These are phyloP conservation scores for Cystobasidium tubakii DNA, from an alignment of 768 basidiomycete species.

Conservation along the genomic window DNA sequence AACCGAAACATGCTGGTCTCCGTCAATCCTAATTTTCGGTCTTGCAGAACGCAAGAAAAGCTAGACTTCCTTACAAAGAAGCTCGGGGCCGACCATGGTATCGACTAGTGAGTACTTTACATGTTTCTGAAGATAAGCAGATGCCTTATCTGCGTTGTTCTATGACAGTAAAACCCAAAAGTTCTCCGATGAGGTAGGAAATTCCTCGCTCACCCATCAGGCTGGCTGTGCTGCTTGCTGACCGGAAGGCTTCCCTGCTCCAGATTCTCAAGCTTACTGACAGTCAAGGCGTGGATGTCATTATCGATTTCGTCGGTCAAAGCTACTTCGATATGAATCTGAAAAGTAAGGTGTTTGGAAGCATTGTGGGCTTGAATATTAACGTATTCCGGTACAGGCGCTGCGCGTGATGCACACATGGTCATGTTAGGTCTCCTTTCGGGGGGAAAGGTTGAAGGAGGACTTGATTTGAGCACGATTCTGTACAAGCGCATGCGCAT, in stretches of 20 bases:
- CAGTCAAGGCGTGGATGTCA: conserved; percentile 68
- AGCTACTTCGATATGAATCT: conserved; percentile 52
- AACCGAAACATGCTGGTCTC: too few species aligned
- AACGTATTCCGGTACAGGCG: not conserved
- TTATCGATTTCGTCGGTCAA: conserved; percentile 58
- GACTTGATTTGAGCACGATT: not conserved
- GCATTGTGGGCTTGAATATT: not conserved
- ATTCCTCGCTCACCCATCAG: too few species aligned
- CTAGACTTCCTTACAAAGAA: conserved; percentile 62
- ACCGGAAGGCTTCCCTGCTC: conserved; percentile 1
- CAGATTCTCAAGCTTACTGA: conserved; percentile 58
- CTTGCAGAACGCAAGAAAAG: conserved; percentile 58
- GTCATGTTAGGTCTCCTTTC: conserved; percentile 31
- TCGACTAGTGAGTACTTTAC: conserved; percentile 41
- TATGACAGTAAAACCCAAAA: conserved; percentile 59
- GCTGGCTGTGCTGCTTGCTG: not conserved
- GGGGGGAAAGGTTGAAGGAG: conserved; percentile 4
- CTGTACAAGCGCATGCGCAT: conserved; percentile 32
- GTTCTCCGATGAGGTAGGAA: conserved; percentile 69
- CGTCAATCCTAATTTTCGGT: not conserved
- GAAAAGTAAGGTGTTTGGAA: not conserved
- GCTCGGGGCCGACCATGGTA: conserved; percentile 53
- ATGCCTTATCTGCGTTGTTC: too few species aligned
- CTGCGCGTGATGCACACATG: conserved; percentile 24
- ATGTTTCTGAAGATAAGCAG: too few species aligned